Evolutionary conservation across 2,329 filamentous ascomycete species (phyloP).

Genomic region (Sporothrix humicola): DNA sequence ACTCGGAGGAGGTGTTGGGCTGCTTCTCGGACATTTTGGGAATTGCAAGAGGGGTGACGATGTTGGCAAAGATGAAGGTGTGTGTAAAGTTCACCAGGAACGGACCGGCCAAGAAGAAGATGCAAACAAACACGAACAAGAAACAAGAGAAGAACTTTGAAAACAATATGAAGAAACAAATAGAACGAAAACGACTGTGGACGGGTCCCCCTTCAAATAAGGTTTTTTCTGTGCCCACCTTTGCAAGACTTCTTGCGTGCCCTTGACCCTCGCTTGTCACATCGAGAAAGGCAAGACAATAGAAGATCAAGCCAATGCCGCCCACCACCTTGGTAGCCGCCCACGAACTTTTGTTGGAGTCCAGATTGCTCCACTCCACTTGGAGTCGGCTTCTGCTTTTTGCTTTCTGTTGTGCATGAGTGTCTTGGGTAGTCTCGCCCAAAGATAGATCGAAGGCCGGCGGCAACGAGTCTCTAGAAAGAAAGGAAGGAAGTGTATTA

Average conservation of each 20-base stretch:
- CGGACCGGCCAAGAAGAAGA: background rate
- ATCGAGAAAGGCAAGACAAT: background rate
- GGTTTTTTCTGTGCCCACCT: background rate
- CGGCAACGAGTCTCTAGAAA: background rate
- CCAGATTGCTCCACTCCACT: background rate
- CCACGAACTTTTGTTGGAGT: conserved; percentile 2
- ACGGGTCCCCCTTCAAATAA: too few species aligned
- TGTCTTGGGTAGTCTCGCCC: background rate
- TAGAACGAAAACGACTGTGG: too few species aligned
- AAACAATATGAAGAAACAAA: too few species aligned
- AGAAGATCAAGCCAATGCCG: background rate
- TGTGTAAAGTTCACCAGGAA: conserved; percentile 26
- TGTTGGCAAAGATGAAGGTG: background rate
- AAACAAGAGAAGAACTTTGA: background rate
- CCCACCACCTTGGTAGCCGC: background rate
- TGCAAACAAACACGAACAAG: background rate
- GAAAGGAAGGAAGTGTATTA: background rate
- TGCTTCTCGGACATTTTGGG: conserved; percentile 36
- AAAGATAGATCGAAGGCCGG: background rate
- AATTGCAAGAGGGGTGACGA: background rate
- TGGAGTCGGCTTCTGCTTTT: background rate
- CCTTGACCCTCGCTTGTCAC: background rate
- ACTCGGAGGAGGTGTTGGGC: conserved; percentile 51
- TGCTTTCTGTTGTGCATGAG: background rate
- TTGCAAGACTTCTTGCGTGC: background rate